Conservation (phyloP, 805 yeast species). For the Metschnikowia proteae region DNA sequence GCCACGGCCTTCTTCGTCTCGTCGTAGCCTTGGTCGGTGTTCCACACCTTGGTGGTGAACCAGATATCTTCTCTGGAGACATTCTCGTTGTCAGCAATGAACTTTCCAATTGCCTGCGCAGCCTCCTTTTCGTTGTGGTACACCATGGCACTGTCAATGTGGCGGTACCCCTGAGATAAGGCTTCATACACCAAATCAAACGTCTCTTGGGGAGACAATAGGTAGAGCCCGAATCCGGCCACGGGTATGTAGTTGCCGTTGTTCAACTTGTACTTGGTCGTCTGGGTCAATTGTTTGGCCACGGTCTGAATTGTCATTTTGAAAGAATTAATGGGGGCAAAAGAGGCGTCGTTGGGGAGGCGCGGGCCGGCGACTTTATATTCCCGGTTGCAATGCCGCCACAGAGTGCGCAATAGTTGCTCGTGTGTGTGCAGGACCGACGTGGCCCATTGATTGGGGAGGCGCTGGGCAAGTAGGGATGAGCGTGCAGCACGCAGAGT, state of each 20-base stretch:
- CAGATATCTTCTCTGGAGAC: slow-evolving; percentile 31
- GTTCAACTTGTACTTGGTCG: slow-evolving; percentile 42
- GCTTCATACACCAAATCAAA: slow-evolving; percentile 51
- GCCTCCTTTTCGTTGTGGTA: slow-evolving; percentile 64
- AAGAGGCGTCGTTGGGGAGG: not conserved
- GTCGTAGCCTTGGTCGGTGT: slow-evolving; percentile 38
- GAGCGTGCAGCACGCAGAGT: too few species aligned
- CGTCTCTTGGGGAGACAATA: slow-evolving; percentile 37
- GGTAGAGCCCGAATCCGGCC: slow-evolving; percentile 55
- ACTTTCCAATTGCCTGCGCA: slow-evolving; percentile 54
- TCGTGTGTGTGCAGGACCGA: not conserved
- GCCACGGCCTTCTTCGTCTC: slow-evolving; percentile 57
- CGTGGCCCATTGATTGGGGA: too few species aligned
- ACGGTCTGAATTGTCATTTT: slow-evolving; percentile 35
- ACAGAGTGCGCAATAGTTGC: slow-evolving; percentile 3
- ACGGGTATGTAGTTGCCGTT: slow-evolving; percentile 56
- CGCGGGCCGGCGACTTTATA: slow-evolving; percentile 3
- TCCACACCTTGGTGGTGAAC: slow-evolving; percentile 36
- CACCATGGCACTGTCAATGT: slow-evolving; percentile 66
- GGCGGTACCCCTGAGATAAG: slow-evolving; percentile 64
- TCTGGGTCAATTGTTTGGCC: slow-evolving; percentile 32
- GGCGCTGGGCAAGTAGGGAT: too few species aligned
- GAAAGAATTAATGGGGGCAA: slow-evolving; percentile 4
- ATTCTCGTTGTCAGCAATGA: slow-evolving; percentile 40
- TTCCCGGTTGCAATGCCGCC: slow-evolving; percentile 1